Base-by-base conservation (phyloP, 345 rosid genomes). In the Alliaria petiolata region DNA sequence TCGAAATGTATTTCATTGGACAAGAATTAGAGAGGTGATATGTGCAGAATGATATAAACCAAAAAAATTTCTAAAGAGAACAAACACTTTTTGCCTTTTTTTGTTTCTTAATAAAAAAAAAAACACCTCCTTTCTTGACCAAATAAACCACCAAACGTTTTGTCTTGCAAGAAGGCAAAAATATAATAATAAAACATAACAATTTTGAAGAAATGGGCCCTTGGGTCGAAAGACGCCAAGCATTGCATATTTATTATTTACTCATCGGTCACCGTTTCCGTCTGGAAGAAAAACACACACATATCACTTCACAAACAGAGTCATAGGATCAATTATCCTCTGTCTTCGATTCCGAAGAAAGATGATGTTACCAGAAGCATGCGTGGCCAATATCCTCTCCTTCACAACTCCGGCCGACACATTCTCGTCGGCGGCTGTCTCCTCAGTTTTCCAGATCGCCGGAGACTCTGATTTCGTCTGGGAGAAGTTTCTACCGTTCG, bases 321-420 rank as follows among this genome's bases (percentile, higher is more conserved):
- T 22, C 49, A 33, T 12, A 45, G 11, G 26, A 16, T 3, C 51
- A 13, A 20, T 8, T 26, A 11, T 25, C 4, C 20, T 49, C 16
- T 45, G 15, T 20, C 5, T 40, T 3, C 12, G 20, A 14, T 3
- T n/a, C 38, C 14, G 40, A 67, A 52, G 3, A 20, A 62, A 25
- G 38, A 66, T 72, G 68, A 54, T 46, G 66, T 72, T 89, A 68
- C 97, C 97, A 13, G 87, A 84, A 79, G 84, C 64, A 42, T 85
- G 87, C 61, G 69, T 90, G 7, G 82, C 90, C 0, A 60, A 57
- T 8, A 81, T 92, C 34, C 75, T 90, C 20, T 86, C 90, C 10
- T 79, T 85, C 54, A 83, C 98, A 3, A 66, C 91, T 36, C 98
- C 97, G 0, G 15, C 59, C 3, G 93, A 90, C 54, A 86, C 75